Base-by-base conservation (phyloP, 345 rosid genomes). In the Clarkia xantiana region DNA sequence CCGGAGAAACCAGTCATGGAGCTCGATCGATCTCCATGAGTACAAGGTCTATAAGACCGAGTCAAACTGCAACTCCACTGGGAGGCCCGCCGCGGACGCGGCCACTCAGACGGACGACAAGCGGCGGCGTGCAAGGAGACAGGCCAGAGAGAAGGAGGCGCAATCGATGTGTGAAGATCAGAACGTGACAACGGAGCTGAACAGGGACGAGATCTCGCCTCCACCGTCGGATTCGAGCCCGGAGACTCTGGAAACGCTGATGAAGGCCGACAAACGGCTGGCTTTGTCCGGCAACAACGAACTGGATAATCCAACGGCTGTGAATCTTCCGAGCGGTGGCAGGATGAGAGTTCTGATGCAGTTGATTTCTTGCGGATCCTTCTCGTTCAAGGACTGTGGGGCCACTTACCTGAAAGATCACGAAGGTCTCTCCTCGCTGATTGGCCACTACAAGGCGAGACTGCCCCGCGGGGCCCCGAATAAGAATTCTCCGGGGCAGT, bases 201-300 rank as follows among this genome's bases (percentile, higher is more conserved):
- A 61, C 53, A 68, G 80, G 70, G 95, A 76, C 50, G 96, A 79
- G 75, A 78, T 83, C 52, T 91, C 96, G 1, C 96, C 98, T 57
- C 98, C 98, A 7, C 94, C 85, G 71, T 84, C 87, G 3, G 94
- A 91, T 76, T 91, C 98, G 19, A 91, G 98, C 40, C 94, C 96
- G 1, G 94, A 86, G 62, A 91, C 98, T 3, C 59, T 91, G 45
- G 96, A 84, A 56, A 67, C 86, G 14, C 59, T 86, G 72, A 71
- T 90, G 80, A 82, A 81, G 53, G 86, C 81, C 1, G 82, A 81
- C 46, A 80, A 82, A 56, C 94, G 86, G 73, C 56, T 74, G 72
- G 49, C 69, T 40, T 44, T 82, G 22, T 48, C 72, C 53, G 25
- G 51, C 0, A 57, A 38, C 36, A 51, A 51, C 7, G 76, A 67